A percentile compares a stretch with the other conserved stretches of the same genome.
Evolutionary conservation across 139 green algal species (phyloP).

Genomic region (Chlorella sp.): DNA sequence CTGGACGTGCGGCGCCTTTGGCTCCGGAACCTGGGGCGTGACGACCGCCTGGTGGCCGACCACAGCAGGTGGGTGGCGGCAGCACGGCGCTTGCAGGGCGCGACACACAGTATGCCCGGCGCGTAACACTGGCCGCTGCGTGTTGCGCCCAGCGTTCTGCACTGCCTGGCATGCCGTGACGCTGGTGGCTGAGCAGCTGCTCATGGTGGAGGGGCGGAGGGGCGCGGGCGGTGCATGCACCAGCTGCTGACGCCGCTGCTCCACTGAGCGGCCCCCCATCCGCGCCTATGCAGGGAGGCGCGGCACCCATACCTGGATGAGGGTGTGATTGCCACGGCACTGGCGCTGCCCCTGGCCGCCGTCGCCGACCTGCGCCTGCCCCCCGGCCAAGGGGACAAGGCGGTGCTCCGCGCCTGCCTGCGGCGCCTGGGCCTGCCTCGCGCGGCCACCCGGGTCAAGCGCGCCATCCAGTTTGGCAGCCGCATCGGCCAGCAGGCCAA

Average conservation of each 20-base stretch:
- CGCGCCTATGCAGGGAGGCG: slow-evolving; percentile 54
- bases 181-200: no score
- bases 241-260: not conserved
- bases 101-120: no score
- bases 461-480: slow-evolving; percentile 94
- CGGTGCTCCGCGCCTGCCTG: slow-evolving; percentile 72
- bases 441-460: slow-evolving; percentile 75
- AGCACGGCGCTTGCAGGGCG: no score
- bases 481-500: slow-evolving; percentile 85
- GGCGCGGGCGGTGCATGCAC: no score
- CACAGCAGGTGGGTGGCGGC: slow-evolving; percentile 52
- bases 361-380: slow-evolving; percentile 52
- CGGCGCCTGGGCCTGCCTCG: slow-evolving; percentile 59
- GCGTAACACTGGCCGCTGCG: no score
- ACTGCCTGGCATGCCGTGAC: no score
- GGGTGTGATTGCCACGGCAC: slow-evolving; percentile 59
- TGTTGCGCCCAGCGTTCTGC: no score
- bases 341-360: slow-evolving; percentile 50
- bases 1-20: slow-evolving; percentile 87
- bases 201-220: no score
- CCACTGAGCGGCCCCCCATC: not conserved
- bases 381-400: slow-evolving; percentile 86
- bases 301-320: slow-evolving; percentile 94
- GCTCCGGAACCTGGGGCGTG: slow-evolving; percentile 89
- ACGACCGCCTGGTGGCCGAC: slow-evolving; percentile 90